A percentile compares a stretch with the other conserved stretches of the same genome.
These are phyloP conservation scores for Symbiodinium natans DNA, from an alignment of 73 alveolate species.

Conservation along the genomic window DNA sequence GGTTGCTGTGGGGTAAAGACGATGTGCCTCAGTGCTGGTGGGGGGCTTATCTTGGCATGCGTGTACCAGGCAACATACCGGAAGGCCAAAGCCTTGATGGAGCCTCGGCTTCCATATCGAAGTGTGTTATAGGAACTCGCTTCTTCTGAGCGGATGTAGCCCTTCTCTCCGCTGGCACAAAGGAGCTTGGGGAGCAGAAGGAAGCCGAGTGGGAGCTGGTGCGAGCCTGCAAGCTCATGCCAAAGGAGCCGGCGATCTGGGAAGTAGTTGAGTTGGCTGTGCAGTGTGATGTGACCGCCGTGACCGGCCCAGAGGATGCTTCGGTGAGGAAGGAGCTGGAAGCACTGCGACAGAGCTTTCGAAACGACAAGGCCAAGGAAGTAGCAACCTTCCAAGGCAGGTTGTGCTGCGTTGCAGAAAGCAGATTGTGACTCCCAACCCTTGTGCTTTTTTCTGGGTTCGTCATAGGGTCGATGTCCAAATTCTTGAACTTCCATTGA, in stretches of 20 bases:
- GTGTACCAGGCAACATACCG: slow-evolving; percentile 68
- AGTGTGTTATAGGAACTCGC: no score
- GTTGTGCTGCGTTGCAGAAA: background rate
- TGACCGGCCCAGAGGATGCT: slow-evolving; percentile 33
- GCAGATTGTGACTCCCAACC: background rate
- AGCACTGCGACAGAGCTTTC: slow-evolving; percentile 42
- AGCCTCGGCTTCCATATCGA: background rate
- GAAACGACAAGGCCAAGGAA: slow-evolving; percentile 84
- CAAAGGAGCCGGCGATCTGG: background rate
- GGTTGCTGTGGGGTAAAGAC: no score
- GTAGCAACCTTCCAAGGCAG: slow-evolving; percentile 67
- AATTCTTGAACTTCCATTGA: background rate
- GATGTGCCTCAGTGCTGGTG: no score
- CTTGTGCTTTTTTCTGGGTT: background rate
- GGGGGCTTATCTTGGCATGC: background rate
- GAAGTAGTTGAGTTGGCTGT: background rate
- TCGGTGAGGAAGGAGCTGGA: slow-evolving; percentile 74
- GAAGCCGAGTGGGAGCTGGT: slow-evolving; percentile 92
- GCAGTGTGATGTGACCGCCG: background rate
- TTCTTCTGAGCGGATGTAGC: no score
- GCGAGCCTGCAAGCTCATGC: slow-evolving; percentile 89
- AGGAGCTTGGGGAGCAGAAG: slow-evolving; percentile 89
- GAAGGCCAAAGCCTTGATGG: slow-evolving; percentile 75
- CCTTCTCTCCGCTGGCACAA: background rate
- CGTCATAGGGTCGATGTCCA: no score